Evolutionary conservation across 1,284 basidiomycete genomes (phyloP), one percentile per base, ranked within the genome.

Genomic region (Apiotrichum mycotoxinovorans): DNA sequence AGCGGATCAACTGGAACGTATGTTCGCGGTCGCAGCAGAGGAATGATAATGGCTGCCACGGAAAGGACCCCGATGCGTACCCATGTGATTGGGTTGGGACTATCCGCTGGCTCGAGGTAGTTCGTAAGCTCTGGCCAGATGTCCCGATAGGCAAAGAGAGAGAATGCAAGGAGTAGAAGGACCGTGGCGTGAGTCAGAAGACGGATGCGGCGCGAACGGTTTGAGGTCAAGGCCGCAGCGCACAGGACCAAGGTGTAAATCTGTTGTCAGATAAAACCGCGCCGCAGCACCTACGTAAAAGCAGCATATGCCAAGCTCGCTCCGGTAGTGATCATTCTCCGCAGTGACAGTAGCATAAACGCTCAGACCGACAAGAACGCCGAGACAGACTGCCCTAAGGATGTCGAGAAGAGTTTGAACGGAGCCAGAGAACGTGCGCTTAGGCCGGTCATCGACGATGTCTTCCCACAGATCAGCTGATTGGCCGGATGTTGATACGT

Each of bases 71-170:
- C 68, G n/a, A 77, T 59, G 40, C 77, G 68, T 2, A 70, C 58
- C 76, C 76, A 83, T 15, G 64, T 76, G 52, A 69, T 78, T 3
- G 66, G 52, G n/a, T 66, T 73, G 41, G 71, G 53, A 30, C 66
- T 58, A 60, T 85, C 83, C 1, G 72, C 62, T 0, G 82, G 80
- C 5, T 43, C 48, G 9, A 79, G 69, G 37, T 74, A 69, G 60
- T 70, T 85, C 0, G 84, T 87, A 20, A 80, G 76, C 5, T 86
- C 68, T 11, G 87, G 86, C 71, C 80, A 83, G 22, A 87, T 54
- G 69, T 88, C 85, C 18, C 86, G 81, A 68, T 85, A 85, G 10
- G 77, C 72, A 68, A 83, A 87, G 17, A 83, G 74, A 1, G 52
- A 66, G 64, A 79, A 80, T 0, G 76, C 76, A 51, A 77, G 48